A percentile compares a stretch with the other conserved stretches of the same genome.
phyloP scores from a whole-genome alignment of 1,139 yeast species.

The Martiniozyma asiatica region DNA sequence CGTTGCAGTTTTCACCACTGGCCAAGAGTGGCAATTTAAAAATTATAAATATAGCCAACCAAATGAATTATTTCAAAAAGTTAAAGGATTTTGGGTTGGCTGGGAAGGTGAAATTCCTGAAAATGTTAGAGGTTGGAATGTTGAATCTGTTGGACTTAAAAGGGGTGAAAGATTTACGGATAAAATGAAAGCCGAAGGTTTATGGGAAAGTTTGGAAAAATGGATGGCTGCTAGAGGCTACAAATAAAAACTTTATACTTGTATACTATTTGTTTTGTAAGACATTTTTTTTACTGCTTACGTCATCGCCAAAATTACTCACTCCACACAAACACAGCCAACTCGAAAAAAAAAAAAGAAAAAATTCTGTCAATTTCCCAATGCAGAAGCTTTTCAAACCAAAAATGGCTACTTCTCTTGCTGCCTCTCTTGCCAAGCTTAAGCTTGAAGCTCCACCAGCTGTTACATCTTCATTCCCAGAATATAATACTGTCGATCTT shows the following conservation, averaged over 20 bases:
- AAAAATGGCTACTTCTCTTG: too few relatives aligned
- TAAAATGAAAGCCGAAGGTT: conserved; percentile 68
- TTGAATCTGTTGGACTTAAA: conserved; percentile 64
- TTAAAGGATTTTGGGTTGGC: conserved; percentile 70
- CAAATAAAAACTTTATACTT: conserved; percentile 10
- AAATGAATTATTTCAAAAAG: conserved; percentile 65
- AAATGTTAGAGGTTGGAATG: conserved; percentile 78
- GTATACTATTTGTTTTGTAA: too few relatives aligned
- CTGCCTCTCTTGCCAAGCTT: conserved; percentile 21
- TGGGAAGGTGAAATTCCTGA: conserved; percentile 77
- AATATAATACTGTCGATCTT: conserved; percentile 62
- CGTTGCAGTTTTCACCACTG: conserved; percentile 90
- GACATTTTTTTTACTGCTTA: too few relatives aligned
- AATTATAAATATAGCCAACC: conserved; percentile 80
- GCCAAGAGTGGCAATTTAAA: conserved; percentile 94
- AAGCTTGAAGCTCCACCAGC: conserved; percentile 24
- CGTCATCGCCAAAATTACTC: too few relatives aligned
- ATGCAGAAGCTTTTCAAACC: too few relatives aligned
- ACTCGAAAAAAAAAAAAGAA: too few relatives aligned
- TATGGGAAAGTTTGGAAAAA: conserved; percentile 71
- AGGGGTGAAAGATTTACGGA: conserved; percentile 80
- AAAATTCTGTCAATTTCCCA: too few relatives aligned
- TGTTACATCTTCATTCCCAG: conserved; percentile 50
- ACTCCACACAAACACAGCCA: too few relatives aligned
- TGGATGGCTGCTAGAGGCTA: conserved; percentile 38